phyloP scores from a whole-genome alignment of 169 alveolate genomes.

The Cyclospora cayetanensis region DNA sequence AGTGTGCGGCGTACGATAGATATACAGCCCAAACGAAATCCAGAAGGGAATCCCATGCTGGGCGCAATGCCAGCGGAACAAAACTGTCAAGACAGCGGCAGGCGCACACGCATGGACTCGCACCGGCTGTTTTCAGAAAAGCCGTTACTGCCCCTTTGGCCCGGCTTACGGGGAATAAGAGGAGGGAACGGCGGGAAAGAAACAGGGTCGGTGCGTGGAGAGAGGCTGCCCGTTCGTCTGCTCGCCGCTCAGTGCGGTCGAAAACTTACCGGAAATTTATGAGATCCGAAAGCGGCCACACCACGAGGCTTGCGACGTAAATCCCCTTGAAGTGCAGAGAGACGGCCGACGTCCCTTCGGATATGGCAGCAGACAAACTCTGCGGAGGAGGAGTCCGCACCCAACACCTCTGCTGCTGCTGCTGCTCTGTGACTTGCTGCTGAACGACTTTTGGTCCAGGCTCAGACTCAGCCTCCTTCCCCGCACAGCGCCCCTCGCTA shows the following conservation, averaged over 20 bases:
- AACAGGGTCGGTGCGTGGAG: no score
- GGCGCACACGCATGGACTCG: not conserved
- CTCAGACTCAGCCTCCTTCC: not conserved
- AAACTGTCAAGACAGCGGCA: not conserved
- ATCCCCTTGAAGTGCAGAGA: not conserved
- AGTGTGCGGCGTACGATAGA: conserved; percentile 30
- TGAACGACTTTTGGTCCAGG: not conserved
- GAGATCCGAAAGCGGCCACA: conserved; percentile 32
- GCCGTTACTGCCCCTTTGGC: no score
- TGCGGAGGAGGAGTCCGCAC: not conserved
- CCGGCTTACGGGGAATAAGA: no score
- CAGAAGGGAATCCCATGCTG: conserved; percentile 28
- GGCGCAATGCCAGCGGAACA: conserved; percentile 35
- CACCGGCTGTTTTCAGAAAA: no score
- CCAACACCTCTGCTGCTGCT: conserved; percentile 35
- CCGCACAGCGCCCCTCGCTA: no score
- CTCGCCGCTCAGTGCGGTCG: no score
- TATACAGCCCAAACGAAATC: conserved; percentile 37
- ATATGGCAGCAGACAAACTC: not conserved
- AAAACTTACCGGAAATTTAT: not conserved
- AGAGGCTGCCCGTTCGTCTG: no score
- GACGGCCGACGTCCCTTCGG: not conserved
- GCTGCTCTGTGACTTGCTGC: not conserved
- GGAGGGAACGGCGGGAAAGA: no score
- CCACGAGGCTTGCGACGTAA: not conserved